Evolutionary conservation across 768 basidiomycete species (phyloP).

Genomic region (Rhodotorula diobovata): DNA sequence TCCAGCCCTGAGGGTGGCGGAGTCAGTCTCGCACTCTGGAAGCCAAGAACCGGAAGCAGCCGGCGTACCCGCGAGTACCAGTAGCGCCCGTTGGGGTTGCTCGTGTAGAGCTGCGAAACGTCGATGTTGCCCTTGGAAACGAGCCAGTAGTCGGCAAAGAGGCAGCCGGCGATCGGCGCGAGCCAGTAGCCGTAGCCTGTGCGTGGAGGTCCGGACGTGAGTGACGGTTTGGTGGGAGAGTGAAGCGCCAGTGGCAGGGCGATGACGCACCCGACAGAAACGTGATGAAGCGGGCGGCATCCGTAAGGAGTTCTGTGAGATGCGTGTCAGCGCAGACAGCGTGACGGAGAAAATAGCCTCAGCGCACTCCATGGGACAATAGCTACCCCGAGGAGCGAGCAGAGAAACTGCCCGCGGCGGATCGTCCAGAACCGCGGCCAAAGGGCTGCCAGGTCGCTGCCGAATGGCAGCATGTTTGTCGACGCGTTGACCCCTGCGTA

Average conservation of each 20-base stretch:
- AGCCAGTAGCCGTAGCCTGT: slow-evolving; percentile 1
- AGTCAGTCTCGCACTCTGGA: too few species aligned
- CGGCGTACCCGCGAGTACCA: not conserved
- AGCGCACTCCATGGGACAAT: not conserved
- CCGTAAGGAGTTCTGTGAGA: not conserved
- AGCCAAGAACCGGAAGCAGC: too few species aligned
- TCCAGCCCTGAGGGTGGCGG: not conserved
- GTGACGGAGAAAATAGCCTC: not conserved
- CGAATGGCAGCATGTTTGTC: not conserved
- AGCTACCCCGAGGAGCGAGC: not conserved
- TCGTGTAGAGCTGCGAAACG: not conserved
- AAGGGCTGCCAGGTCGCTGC: not conserved
- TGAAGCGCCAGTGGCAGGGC: too few species aligned
- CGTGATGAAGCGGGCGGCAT: not conserved
- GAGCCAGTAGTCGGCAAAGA: not conserved
- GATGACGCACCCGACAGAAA: too few species aligned
- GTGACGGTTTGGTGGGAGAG: too few species aligned
- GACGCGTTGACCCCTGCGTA: not conserved
- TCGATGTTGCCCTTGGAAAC: not conserved
- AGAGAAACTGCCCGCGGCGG: not conserved
- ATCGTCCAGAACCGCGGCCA: not conserved
- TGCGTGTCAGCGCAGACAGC: not conserved
- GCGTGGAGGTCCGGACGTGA: too few species aligned
- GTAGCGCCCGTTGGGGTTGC: not conserved
- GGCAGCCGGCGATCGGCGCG: not conserved